Evolutionary conservation across 768 basidiomycete species (phyloP), one percentile per base, ranked within the genome.

Genomic region (Tubosaeta brunneosetosa): DNA sequence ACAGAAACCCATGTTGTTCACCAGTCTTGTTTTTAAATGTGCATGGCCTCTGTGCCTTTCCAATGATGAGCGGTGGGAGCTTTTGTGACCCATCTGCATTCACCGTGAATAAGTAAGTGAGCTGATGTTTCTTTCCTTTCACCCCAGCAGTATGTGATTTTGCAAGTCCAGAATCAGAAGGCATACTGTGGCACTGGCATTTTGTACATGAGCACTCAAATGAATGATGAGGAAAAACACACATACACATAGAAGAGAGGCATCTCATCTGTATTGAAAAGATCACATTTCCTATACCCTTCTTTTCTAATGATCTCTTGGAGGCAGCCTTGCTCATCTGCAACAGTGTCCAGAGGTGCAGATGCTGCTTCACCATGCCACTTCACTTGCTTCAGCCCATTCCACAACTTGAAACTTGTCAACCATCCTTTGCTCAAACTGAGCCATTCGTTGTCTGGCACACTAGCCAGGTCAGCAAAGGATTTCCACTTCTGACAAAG

Each of bases 231-330:
- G 11, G 3, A 14, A 3, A 41, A 22, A 41, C 33, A 52, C 9
- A 55, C 62, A 3, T 49, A 73, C 61, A 36, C 69, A 65, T 66
- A 73, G 51, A 73, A 74, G 2, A 72, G 55, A 0, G 67, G 61
- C 0, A 67, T 68, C 49, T 74, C 66, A 52, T 75, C 72, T 54
- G 66, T 62, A 52, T 74, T 75, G 37, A 68, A 75, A 16, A 71
- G 16, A 50, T 75, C 68, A 16, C 51, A 43, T 6, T 53, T 47
- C 36, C 50, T 16, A 51, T 71, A 74, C 0, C 61, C 59, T 51
- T 47, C n/a, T 12, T 67, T 55, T 36, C 57, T 45, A 8, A 73
- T 68, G 1, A 74, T 34, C 19, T 63, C 59, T 33, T 63, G 57
- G 2, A 76, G 32, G 0, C 57, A 50, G 6, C 57, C 31, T 2